Evolutionary conservation across 2,329 filamentous ascomycete genomes (phyloP).

Genomic region (Elsinoe perseae): DNA sequence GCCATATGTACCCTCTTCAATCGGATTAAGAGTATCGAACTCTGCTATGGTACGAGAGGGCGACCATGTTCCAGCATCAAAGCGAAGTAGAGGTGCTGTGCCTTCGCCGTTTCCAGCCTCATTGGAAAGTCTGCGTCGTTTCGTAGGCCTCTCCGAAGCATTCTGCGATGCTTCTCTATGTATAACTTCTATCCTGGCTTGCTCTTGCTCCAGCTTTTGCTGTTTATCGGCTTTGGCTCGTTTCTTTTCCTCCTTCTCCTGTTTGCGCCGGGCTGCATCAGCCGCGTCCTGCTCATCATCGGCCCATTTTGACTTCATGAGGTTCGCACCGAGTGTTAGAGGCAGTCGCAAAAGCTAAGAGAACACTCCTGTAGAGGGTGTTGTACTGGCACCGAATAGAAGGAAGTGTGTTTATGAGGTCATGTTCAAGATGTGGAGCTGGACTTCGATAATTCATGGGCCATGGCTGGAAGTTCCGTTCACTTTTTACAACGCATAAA

Average conservation of each 20-base stretch:
- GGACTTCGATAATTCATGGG: neutral
- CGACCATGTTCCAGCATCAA: constrained; percentile 61
- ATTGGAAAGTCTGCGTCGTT: constrained; percentile 55
- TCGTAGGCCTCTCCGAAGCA: constrained; percentile 41
- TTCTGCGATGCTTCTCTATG: constrained; percentile 21
- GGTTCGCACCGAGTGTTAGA: constrained; percentile 15
- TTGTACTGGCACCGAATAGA: neutral
- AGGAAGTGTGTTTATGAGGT: neutral
- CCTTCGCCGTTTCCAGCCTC: neutral
- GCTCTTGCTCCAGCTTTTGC: constrained; percentile 54
- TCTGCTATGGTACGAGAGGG: constrained; percentile 71
- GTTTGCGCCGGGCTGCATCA: constrained; percentile 62
- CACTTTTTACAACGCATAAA: neutral
- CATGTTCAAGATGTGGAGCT: neutral
- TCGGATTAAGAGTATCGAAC: constrained; percentile 90
- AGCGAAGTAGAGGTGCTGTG: constrained; percentile 55
- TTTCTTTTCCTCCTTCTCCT: constrained; percentile 84
- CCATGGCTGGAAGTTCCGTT: no score
- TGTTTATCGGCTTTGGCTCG: constrained; percentile 75
- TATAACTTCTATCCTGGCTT: constrained; percentile 29
- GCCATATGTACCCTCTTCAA: constrained; percentile 95
- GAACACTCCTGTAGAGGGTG: neutral
- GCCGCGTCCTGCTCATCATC: constrained; percentile 73
- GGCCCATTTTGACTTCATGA: constrained; percentile 68
- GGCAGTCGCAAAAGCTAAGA: neutral